These are phyloP conservation scores for Didymella sp. DNA, from an alignment of 2,329 filamentous ascomycete genomes.

Conservation along the genomic window DNA sequence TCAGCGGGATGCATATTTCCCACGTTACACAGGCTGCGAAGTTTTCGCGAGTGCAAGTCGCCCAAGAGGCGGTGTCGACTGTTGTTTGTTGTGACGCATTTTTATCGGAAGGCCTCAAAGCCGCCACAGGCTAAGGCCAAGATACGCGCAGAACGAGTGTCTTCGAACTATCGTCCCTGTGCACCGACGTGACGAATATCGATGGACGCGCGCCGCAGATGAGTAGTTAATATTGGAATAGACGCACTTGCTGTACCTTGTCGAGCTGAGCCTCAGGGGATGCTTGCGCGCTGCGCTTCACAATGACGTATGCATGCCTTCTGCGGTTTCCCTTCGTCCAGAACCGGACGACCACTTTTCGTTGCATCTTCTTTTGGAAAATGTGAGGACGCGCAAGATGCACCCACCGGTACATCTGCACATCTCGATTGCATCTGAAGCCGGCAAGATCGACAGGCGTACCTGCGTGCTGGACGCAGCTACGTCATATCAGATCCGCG, in stretches of 20 bases:
- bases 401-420: not conserved
- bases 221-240: not conserved
- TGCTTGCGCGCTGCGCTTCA: not conserved
- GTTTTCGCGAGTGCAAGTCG: not conserved
- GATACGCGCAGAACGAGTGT: not conserved
- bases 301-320: slow-evolving; percentile 9
- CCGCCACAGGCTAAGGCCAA: not conserved
- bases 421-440: slow-evolving; percentile 1
- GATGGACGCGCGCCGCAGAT: not conserved
- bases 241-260: not conserved
- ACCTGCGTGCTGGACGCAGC: slow-evolving; percentile 3
- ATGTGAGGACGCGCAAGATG: not conserved
- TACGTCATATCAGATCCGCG: slow-evolving; percentile 9
- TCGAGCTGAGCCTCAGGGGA: slow-evolving; percentile 1
- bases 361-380: not conserved
- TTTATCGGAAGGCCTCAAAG: slow-evolving; percentile 6
- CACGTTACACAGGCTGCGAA: not conserved
- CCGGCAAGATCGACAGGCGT: slow-evolving; percentile 13
- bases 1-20: not conserved
- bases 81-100: not conserved
- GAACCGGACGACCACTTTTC: not conserved
- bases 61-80: slow-evolving; percentile 6
- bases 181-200: not conserved
- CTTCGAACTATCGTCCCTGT: not conserved
- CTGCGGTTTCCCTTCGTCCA: not conserved